These are phyloP conservation scores for Orbilia blumenaviensis DNA, from an alignment of 2,329 filamentous ascomycete species.

Conservation along the genomic window DNA sequence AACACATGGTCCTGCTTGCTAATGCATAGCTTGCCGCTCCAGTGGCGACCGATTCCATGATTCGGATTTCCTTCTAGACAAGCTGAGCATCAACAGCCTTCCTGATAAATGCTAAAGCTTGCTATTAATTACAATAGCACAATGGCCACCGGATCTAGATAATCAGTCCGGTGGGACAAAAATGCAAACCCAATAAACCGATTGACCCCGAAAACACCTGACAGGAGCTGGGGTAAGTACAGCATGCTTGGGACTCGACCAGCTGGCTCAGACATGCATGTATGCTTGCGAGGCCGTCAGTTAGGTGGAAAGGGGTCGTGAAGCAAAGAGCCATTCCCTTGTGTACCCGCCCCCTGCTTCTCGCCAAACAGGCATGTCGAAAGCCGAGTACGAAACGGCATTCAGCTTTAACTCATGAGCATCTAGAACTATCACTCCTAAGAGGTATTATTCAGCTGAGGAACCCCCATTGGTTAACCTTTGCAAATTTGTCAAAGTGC, in stretches of 20 bases:
- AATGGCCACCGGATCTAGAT: slow-evolving; percentile 23
- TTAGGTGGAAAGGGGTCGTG: slow-evolving; percentile 12
- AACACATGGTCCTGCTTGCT: slow-evolving; percentile 15
- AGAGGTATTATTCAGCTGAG: slow-evolving; percentile 23
- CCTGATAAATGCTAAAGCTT: slow-evolving; percentile 11
- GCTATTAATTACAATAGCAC: not conserved
- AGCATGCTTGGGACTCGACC: not conserved
- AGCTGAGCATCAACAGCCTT: slow-evolving; percentile 19
- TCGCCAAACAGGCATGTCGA: slow-evolving; percentile 41
- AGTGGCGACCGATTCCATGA: slow-evolving; percentile 31
- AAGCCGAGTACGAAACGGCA: slow-evolving; percentile 7
- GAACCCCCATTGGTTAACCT: not conserved
- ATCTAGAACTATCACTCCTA: not conserved
- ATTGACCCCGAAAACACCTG: slow-evolving; percentile 16
- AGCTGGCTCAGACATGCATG: not conserved
- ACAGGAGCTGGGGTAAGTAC: slow-evolving; percentile 1
- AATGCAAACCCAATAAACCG: slow-evolving; percentile 19
- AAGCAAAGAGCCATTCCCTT: not conserved
- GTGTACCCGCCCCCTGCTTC: not conserved
- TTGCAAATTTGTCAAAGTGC: not conserved
- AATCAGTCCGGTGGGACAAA: slow-evolving; percentile 16
- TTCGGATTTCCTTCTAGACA: slow-evolving; percentile 20
- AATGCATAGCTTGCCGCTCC: slow-evolving; percentile 21
- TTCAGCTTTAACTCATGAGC: slow-evolving; percentile 14
- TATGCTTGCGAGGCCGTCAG: too few species aligned